phyloP scores from a whole-genome alignment of 352 stramenopile genomes.

The Phytophthora nicotianae region DNA sequence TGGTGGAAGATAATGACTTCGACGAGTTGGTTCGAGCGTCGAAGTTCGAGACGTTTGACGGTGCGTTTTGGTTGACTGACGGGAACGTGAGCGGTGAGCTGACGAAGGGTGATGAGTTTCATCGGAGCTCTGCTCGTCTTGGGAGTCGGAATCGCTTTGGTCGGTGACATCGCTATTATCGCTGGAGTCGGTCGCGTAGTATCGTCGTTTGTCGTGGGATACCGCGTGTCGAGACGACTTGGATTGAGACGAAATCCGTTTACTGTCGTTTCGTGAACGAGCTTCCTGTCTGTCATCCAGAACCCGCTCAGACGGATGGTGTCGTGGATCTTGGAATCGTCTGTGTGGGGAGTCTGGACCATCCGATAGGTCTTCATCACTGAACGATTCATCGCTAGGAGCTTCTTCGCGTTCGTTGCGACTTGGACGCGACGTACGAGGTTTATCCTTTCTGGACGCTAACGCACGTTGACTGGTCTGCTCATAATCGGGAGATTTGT shows the following conservation, averaged over 20 bases:
- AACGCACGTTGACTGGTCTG: not conserved
- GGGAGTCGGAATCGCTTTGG: not conserved
- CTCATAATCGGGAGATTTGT: not conserved
- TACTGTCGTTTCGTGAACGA: not conserved
- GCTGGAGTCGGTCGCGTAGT: slow-evolving; percentile 1
- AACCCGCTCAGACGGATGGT: not conserved
- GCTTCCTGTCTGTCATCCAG: not conserved
- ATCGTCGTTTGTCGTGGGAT: not conserved
- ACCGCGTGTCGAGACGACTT: not conserved
- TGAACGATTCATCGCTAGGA: not conserved
- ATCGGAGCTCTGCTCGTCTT: slow-evolving; percentile 3
- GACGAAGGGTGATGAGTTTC: not conserved
- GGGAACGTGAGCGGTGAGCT: not conserved
- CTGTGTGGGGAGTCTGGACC: slow-evolving; percentile 16
- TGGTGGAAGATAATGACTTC: not conserved
- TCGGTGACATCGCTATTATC: not conserved
- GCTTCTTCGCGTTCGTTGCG: slow-evolving; percentile 11
- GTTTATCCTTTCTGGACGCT: not conserved
- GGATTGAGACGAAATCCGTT: slow-evolving; percentile 1
- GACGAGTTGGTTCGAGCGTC: not conserved
- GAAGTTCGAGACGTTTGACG: not conserved
- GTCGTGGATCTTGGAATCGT: not conserved
- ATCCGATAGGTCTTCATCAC: slow-evolving; percentile 22
- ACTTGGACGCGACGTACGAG: slow-evolving; percentile 5
- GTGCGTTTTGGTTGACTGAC: not conserved